A percentile compares a stretch with the other conserved stretches of the same genome.
Conservation (phyloP, 2,329 filamentous ascomycete genomes). For the Lasiodiplodia gonubiensis region DNA sequence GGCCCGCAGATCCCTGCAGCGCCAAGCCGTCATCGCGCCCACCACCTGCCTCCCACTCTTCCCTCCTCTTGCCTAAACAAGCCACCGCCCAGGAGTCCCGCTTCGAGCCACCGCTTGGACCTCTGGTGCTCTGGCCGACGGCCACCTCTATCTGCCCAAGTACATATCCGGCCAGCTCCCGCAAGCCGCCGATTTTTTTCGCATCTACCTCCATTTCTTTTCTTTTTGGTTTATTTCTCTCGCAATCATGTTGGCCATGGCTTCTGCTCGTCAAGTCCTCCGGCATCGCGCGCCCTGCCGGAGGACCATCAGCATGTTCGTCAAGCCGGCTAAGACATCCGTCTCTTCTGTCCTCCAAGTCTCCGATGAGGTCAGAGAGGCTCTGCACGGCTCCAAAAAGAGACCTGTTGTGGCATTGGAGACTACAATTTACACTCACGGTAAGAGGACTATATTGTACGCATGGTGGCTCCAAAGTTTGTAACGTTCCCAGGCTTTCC, state of each 20-base stretch:
- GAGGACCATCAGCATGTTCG: slow-evolving; percentile 6
- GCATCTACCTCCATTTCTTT: neutral
- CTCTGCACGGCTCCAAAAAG: slow-evolving; percentile 64
- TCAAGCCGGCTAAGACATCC: slow-evolving; percentile 33
- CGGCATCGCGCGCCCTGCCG: slow-evolving; percentile 15
- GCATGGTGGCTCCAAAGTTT: neutral
- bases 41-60: slow-evolving; percentile 32
- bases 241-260: slow-evolving; percentile 26
- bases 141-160: slow-evolving; percentile 28
- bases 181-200: neutral
- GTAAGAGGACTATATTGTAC: slow-evolving; percentile 46
- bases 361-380: slow-evolving; percentile 82
- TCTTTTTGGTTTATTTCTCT: neutral
- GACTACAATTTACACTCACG: slow-evolving; percentile 97
- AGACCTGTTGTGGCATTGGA: slow-evolving; percentile 91
- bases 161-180: neutral
- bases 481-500: slow-evolving; percentile 62
- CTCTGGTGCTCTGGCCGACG: neutral
- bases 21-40: slow-evolving; percentile 29
- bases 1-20: slow-evolving; percentile 31
- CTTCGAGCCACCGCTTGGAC: neutral
- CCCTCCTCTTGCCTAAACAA: slow-evolving; percentile 31
- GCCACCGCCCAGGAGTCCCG: slow-evolving; percentile 2
- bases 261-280: slow-evolving; percentile 15
- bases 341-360: slow-evolving; percentile 67